phyloP scores from a whole-genome alignment of 192 early-diverging fungal genomes.

The Podila epicladia region DNA sequence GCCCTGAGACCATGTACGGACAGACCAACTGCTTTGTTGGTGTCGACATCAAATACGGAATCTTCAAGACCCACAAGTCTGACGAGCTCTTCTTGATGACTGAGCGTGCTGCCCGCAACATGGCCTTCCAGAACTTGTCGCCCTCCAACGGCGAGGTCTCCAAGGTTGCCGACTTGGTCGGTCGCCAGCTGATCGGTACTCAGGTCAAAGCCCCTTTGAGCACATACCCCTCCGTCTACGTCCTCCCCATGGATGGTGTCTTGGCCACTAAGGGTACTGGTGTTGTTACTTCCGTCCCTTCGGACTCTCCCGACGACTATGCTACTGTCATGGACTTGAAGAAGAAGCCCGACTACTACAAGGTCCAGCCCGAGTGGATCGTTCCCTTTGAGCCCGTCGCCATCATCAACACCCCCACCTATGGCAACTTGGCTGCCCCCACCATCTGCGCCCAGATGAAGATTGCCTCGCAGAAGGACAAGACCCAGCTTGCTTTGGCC shows the following conservation, averaged over 20 bases:
- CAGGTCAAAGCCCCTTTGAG: constrained; percentile 91
- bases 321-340: constrained; percentile 90
- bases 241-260: constrained; percentile 98
- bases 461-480: constrained; percentile 98
- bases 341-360: constrained; percentile 95
- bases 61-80: constrained; percentile 79
- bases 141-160: constrained; percentile 69
- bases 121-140: constrained; percentile 94
- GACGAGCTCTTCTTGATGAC: constrained; percentile 90
- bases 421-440: constrained; percentile 88
- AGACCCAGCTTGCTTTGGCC: constrained; percentile 87
- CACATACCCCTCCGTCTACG: constrained; percentile 81
- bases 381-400: constrained; percentile 82
- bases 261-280: constrained; percentile 97
- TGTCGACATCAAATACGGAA: constrained; percentile 89
- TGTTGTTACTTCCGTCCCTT: constrained; percentile 98
- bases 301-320: constrained; percentile 98
- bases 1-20: constrained; percentile 99
- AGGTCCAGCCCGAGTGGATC: constrained; percentile 90
- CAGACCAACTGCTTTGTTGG: constrained; percentile 99
- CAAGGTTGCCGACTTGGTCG: constrained; percentile 81
- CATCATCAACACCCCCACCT: constrained; percentile 88
- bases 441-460: constrained; percentile 90
- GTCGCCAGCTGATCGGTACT: constrained; percentile 86
- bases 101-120: constrained; percentile 94